These are phyloP conservation scores for Microsporum canis DNA, from an alignment of 2,329 filamentous ascomycete genomes.

Conservation along the genomic window DNA sequence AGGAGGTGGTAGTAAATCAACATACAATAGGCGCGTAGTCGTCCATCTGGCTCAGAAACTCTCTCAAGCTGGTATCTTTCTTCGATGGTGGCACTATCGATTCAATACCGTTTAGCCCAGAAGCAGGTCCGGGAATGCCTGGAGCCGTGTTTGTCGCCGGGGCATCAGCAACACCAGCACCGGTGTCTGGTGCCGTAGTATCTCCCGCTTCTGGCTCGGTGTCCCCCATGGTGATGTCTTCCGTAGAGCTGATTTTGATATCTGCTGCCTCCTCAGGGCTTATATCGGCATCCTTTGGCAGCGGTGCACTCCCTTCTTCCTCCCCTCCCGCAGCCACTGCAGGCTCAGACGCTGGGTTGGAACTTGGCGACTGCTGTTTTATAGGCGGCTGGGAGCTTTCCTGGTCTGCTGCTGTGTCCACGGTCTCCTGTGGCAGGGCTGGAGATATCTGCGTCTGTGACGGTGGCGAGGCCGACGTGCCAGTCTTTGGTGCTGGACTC, in stretches of 20 bases:
- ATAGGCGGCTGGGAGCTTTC: not conserved
- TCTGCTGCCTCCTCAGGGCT: not conserved
- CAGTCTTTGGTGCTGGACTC: constrained; percentile 8
- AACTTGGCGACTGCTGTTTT: not conserved
- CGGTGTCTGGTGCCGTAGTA: constrained; percentile 11
- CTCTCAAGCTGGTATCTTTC: constrained; percentile 84
- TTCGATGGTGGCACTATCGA: constrained; percentile 52
- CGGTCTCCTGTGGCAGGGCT: not conserved
- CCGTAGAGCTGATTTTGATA: not conserved
- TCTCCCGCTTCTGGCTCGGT: constrained; percentile 11
- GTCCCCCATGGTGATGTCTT: constrained; percentile 15
- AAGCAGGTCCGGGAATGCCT: constrained; percentile 10
- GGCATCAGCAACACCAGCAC: constrained; percentile 6
- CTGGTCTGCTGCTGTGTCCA: not conserved
- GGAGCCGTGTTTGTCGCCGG: constrained; percentile 11
- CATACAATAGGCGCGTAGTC: constrained; percentile 93
- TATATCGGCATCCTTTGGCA: constrained; percentile 5
- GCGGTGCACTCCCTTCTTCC: constrained; percentile 1
- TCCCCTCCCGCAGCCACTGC: not conserved
- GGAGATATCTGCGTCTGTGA: not conserved
- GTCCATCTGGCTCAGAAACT: constrained; percentile 94
- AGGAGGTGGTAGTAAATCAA: constrained; percentile 14
- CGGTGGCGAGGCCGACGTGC: constrained; percentile 12
- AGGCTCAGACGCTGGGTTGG: not conserved
- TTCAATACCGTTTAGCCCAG: constrained; percentile 36